A percentile compares a stretch with the other conserved stretches of the same genome.
phyloP scores from a whole-genome alignment of 352 stramenopile genomes.

The Globisporangium splendens region DNA sequence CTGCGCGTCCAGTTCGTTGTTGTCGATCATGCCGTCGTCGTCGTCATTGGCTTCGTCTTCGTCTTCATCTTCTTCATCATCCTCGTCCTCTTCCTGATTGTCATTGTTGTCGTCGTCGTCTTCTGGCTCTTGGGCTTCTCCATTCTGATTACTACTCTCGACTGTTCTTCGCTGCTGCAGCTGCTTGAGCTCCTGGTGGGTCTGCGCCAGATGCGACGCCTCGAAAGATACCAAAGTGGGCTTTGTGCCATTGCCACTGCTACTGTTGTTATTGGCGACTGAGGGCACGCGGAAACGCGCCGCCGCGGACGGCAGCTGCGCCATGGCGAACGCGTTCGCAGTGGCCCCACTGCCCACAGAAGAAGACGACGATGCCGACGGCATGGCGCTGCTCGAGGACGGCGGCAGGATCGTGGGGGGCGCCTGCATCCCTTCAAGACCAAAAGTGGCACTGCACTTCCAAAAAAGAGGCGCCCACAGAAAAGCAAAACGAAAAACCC shows the following conservation, averaged over 20 bases:
- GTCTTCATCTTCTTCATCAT: constrained; percentile 9
- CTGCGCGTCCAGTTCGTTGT: constrained; percentile 7
- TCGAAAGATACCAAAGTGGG: neutral
- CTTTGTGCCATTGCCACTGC: neutral
- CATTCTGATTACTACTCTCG: neutral
- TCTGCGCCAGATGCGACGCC: neutral
- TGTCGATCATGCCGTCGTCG: constrained; percentile 6
- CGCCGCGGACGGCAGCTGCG: too few relatives aligned
- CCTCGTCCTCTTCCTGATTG: constrained; percentile 1
- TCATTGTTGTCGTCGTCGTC: constrained; percentile 1
- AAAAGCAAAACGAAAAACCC: too few relatives aligned
- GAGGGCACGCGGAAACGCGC: constrained; percentile 14
- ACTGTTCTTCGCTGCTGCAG: constrained; percentile 1
- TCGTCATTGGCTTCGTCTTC: constrained; percentile 9
- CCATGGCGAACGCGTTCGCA: constrained; percentile 10
- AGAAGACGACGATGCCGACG: too few relatives aligned
- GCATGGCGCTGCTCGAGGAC: neutral
- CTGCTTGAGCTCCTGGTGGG: neutral
- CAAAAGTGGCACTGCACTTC: constrained; percentile 13
- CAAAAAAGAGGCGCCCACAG: constrained; percentile 8
- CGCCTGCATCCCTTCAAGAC: constrained; percentile 37
- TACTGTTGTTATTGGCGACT: constrained; percentile 5
- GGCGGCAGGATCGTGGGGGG: constrained; percentile 1
- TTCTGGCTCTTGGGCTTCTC: neutral
- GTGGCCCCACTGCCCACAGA: neutral